Conservation (phyloP, 208 protist genomes). For the Endotrypanum monterogeii region DNA sequence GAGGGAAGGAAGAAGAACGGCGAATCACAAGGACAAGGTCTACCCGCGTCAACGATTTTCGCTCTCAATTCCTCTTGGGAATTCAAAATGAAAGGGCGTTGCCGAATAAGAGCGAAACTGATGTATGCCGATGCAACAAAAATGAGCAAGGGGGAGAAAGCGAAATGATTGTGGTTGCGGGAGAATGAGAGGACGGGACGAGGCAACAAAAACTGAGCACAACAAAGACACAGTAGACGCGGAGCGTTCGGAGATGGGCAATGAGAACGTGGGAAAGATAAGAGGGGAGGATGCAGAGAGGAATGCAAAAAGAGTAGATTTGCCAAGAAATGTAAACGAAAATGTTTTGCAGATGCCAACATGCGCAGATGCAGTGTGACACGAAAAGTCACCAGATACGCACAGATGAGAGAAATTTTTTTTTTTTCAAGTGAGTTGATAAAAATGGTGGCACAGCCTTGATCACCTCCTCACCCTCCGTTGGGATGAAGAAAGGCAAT, state of each 20-base stretch:
- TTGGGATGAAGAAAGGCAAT: too few relatives aligned
- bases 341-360: too few relatives aligned
- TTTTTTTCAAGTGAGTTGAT: neutral
- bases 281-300: neutral
- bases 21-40: too few relatives aligned
- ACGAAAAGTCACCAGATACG: too few relatives aligned
- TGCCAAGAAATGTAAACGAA: neutral
- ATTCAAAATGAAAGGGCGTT: neutral
- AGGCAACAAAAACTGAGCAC: too few relatives aligned
- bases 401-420: neutral
- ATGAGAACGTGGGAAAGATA: neutral
- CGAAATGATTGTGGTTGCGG: too few relatives aligned
- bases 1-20: too few relatives aligned
- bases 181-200: too few relatives aligned
- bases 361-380: neutral
- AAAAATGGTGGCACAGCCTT: neutral
- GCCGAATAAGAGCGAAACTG: too few relatives aligned
- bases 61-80: neutral
- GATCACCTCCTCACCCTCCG: neutral
- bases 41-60: neutral
- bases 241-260: neutral
- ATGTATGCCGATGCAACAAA: neutral
- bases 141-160: neutral
- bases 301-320: neutral
- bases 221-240: too few relatives aligned